Evolutionary conservation across 2,329 filamentous ascomycete species (phyloP).

Genomic region (Penicillium sp.): DNA sequence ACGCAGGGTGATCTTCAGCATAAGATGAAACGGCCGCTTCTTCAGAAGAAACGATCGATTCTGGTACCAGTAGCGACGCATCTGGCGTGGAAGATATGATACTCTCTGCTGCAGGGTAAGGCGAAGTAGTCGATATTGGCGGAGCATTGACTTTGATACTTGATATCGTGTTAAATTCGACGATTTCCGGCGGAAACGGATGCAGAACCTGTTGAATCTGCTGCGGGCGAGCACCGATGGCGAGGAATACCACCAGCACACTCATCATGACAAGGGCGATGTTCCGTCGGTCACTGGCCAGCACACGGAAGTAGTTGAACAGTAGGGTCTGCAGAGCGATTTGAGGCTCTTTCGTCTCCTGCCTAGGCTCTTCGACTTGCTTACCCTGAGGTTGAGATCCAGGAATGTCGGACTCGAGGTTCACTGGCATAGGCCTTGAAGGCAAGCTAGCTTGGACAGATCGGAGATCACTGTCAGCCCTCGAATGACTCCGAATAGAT

Average conservation of each 20-base stretch:
- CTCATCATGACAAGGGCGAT: conserved; percentile 36
- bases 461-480: conserved; percentile 12
- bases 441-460: conserved; percentile 9
- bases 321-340: conserved; percentile 58
- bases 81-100: neutral
- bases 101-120: neutral
- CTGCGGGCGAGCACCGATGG: conserved; percentile 11
- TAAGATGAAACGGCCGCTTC: neutral
- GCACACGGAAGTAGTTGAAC: conserved; percentile 57
- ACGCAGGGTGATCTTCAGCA: neutral
- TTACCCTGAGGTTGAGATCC: neutral
- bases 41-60: too few relatives aligned
- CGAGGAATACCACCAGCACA: conserved; percentile 18
- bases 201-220: conserved; percentile 13
- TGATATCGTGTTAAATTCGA: neutral
- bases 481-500: conserved; percentile 14
- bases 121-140: neutral
- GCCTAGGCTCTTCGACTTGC: conserved; percentile 10
- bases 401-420: neutral
- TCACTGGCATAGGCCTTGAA: neutral
- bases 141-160: neutral
- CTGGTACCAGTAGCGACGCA: neutral
- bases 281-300: conserved; percentile 59
- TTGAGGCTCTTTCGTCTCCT: conserved; percentile 34
- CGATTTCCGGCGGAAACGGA: conserved; percentile 13